Base-by-base conservation (phyloP, 73 alveolate genomes). In the Breviolum minutum region DNA sequence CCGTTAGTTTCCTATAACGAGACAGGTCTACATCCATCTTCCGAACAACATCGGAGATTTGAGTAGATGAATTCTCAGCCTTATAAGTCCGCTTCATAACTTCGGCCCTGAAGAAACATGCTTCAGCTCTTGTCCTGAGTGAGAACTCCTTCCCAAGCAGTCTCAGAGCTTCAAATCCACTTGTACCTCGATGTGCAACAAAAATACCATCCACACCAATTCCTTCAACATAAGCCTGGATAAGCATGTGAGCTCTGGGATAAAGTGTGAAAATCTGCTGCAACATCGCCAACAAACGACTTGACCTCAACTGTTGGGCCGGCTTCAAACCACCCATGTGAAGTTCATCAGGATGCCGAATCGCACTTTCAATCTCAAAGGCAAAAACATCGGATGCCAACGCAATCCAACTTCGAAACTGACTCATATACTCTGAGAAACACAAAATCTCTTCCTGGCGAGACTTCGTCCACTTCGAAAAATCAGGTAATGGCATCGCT, bases 11-110 rank as follows among this genome's bases (percentile, higher is more conserved):
- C n/a, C 54, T 12, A 63, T 80, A 80, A 0, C 64, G 66, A 5
- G 88, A 80, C 88, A 80, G 8, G 29, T 80, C 88, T 8, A 27
- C 88, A n/a, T 80, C 88, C 88, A 80, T 63, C 19, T 80, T 30
- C 66, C 88, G 88, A 17, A 80, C 88, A 4, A 27, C 54, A 63
- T 80, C 88, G 30, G 88, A 80, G 88, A 80, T 63, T 12, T 11
- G 30, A 29, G 88, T 80, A 8, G 88, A 68, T 11, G 62, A 2
- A 0, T 62, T 14, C 88, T 80, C 66, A 27, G 66, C 88, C 17
- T 63, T 29, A 17, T 29, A 80, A 12, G 63, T 80, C 26, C 63
- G 66, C n/a, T 80, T 80, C 66, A 80, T 5, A 2, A 80, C 30
- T 24, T 80, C 88, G 54, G 62, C 63, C 17, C n/a, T 66, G 17